Percentiles rank a stretch among this genome's conserved stretches.
These are phyloP conservation scores for Paramecium octaurelia DNA, from an alignment of 73 alveolate species.

Conservation along the genomic window DNA sequence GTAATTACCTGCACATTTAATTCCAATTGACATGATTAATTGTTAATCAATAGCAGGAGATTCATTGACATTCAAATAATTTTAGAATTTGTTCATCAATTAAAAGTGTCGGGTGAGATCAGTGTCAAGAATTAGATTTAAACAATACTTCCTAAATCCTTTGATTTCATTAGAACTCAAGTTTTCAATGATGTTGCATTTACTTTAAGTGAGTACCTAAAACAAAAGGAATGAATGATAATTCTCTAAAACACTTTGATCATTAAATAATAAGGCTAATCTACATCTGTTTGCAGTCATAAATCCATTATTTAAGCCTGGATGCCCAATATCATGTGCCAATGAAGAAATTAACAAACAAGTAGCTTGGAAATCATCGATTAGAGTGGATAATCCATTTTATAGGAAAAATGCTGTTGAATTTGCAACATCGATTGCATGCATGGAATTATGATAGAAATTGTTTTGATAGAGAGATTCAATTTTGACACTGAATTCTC, in stretches of 20 bases:
- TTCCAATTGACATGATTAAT: constrained; percentile 18
- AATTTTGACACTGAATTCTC: constrained; percentile 16
- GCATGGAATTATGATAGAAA: constrained; percentile 35
- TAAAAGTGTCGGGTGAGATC: constrained; percentile 22
- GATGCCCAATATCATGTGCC: constrained; percentile 71
- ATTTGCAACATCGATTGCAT: constrained; percentile 49
- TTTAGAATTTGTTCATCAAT: constrained; percentile 32
- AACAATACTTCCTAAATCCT: constrained; percentile 48
- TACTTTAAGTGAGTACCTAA: background rate
- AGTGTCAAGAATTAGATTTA: constrained; percentile 11
- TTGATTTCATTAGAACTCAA: background rate
- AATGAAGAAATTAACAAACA: constrained; percentile 55
- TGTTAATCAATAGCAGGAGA: background rate
- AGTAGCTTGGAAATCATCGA: constrained; percentile 44
- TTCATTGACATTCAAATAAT: background rate
- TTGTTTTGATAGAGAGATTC: constrained; percentile 12
- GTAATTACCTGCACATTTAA: constrained; percentile 49
- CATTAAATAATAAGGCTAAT: constrained; percentile 66
- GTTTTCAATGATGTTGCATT: background rate
- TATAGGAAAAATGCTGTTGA: constrained; percentile 29
- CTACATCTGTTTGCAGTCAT: constrained; percentile 57
- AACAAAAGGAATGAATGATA: constrained; percentile 61
- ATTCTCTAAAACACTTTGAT: constrained; percentile 74
- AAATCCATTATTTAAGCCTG: constrained; percentile 69
- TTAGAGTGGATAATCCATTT: background rate